Evolutionary conservation across 75 land plant species (phyloP).

Genomic region (Gnetum montanum): DNA sequence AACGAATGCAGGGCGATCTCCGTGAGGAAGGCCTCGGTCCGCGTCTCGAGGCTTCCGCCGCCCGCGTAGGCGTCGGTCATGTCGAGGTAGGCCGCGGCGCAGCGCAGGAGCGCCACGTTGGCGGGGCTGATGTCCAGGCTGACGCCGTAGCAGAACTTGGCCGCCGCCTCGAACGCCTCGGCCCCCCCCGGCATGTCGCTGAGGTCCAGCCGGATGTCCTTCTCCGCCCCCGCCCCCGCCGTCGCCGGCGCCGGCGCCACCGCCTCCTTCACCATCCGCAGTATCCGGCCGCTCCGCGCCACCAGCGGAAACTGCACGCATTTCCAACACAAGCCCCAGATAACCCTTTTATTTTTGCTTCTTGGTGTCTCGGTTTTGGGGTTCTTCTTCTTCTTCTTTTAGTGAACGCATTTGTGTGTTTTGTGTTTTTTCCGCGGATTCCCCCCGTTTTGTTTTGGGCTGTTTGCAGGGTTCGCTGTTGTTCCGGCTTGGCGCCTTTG

Average conservation of each 20-base stretch:
- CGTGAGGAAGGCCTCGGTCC: constrained; percentile 55
- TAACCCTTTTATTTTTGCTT: no score
- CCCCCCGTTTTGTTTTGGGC: no score
- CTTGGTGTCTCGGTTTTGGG: no score
- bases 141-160: constrained; percentile 87
- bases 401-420: no score
- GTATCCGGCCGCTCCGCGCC: constrained; percentile 67
- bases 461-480: no score
- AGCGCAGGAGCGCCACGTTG: constrained; percentile 79
- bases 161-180: constrained; percentile 76
- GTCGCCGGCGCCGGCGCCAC: constrained; percentile 54
- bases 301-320: constrained; percentile 87
- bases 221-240: no score
- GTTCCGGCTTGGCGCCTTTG: no score
- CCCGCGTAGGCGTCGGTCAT: constrained; percentile 82
- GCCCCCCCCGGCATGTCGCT: constrained; percentile 70
- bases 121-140: constrained; percentile 61
- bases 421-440: no score
- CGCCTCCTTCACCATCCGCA: constrained; percentile 53
- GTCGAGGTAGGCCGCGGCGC: constrained; percentile 69
- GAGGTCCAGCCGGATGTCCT: constrained; percentile 40
- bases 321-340: no score
- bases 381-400: no score
- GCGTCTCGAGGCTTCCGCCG: constrained; percentile 55
- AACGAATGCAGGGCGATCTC: constrained; percentile 53